Evolutionary conservation across 345 rosid genomes (phyloP), one percentile per base, ranked within the genome.

Genomic region (Citrus medica): DNA sequence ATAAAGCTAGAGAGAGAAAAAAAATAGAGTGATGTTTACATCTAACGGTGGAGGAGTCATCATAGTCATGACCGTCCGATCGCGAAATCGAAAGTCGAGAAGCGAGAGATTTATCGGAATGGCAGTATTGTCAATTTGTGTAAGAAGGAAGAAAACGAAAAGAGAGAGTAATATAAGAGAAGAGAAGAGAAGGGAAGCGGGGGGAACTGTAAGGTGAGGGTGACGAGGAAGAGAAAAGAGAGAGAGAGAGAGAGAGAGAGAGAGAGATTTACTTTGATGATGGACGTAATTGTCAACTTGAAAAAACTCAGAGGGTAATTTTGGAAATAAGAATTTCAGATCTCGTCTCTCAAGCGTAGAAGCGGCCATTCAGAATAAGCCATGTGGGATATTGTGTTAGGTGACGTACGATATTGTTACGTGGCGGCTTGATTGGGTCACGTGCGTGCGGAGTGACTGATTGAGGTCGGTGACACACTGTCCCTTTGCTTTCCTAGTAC

Each of bases 1-100:
- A 37, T 60, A 30, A 82, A 77, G 74, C 37, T 10, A 48, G 71
- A 75, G 42, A 73, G 40, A 37, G 51, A 81, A 76, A 73, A 53
- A 48, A 83, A 48, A 76, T 58, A 76, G 75, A 79, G 59, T 42
- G 55, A 77, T 71, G 21, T 74, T 83, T 88, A 94, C 98, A 84
- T 94, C 98, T 14, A 89, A 65, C 79, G 93, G 93, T 62, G 95
- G 85, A 81, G 95, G 91, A 82, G 98, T 89, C 89, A 93, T 84
- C 94, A 91, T 60, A 86, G 97, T 92, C 98, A 94, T 92, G 86
- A 76, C 56, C 79, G 92, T 71, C 69, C 37, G 90, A 87, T 87
- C 88, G 77, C 79, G 67, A 79, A 87, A 84, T 76, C 67, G 7
- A 58, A 40, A 75, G 46, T 35, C 48, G 22, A 67, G 76, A 53